A percentile compares a stretch with the other conserved stretches of the same genome.
These are phyloP conservation scores for Westerdykella aurantiaca DNA, from an alignment of 2,329 filamentous ascomycete species.

Conservation along the genomic window DNA sequence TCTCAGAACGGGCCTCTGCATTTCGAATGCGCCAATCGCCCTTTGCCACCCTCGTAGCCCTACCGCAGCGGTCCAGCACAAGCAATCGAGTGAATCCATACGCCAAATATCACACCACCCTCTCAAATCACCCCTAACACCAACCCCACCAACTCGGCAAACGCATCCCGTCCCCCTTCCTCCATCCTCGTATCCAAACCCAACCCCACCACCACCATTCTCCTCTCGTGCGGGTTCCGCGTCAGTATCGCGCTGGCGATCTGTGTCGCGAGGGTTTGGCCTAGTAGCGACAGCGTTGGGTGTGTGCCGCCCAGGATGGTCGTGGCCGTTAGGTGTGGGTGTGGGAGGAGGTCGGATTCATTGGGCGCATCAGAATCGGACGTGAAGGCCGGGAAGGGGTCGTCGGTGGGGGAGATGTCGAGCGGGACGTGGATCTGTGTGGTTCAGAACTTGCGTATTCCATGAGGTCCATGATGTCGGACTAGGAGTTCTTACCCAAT, in stretches of 20 bases:
- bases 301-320: constrained; percentile 78
- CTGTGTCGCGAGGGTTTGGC: constrained; percentile 84
- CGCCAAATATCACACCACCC: background rate
- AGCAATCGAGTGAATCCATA: background rate
- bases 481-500: constrained; percentile 62
- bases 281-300: constrained; percentile 71
- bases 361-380: constrained; percentile 31
- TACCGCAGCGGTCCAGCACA: too few relatives aligned
- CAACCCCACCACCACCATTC: constrained; percentile 55
- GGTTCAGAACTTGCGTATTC: constrained; percentile 7
- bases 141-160: constrained; percentile 41
- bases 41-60: too few relatives aligned
- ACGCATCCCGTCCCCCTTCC: constrained; percentile 42
- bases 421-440: constrained; percentile 71
- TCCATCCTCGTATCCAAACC: constrained; percentile 48
- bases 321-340: constrained; percentile 75
- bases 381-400: constrained; percentile 39
- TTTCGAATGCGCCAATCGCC: too few relatives aligned
- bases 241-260: constrained; percentile 74
- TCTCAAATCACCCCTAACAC: constrained; percentile 35
- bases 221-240: constrained; percentile 58
- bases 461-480: constrained; percentile 14
- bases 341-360: constrained; percentile 57
- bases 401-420: constrained; percentile 61
- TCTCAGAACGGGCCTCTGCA: too few relatives aligned